Evolutionary conservation across 2,329 filamentous ascomycete species (phyloP).

Genomic region (Microcera coccophila): DNA sequence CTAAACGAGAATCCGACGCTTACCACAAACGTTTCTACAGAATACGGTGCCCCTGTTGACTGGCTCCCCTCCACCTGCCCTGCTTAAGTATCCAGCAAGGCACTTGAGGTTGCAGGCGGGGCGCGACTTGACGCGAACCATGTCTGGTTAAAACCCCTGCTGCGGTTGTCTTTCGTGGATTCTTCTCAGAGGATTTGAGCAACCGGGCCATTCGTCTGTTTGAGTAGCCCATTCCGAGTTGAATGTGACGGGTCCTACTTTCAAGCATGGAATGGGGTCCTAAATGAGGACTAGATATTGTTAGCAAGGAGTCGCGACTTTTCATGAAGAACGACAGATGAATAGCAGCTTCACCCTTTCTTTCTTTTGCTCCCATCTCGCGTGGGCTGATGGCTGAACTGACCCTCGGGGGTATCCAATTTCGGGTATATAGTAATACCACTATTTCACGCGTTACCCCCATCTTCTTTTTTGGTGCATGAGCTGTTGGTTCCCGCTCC

Average conservation of each 20-base stretch:
- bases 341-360: no score
- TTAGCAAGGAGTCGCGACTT: neutral
- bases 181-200: neutral
- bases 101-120: neutral
- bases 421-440: no score
- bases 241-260: no score
- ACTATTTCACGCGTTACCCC: no score
- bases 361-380: neutral
- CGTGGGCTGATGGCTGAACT: neutral
- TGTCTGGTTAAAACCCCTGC: neutral
- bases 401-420: neutral
- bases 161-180: neutral
- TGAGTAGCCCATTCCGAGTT: no score
- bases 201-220: neutral
- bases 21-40: neutral
- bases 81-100: neutral
- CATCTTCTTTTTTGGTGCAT: no score
- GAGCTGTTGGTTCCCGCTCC: no score
- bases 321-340: no score
- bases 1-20: neutral
- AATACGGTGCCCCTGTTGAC: neutral
- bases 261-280: no score
- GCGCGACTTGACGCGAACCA: neutral
- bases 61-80: neutral
- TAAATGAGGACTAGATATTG: neutral